These are phyloP conservation scores for Sarocladiaceae sp. DNA, from an alignment of 2,329 filamentous ascomycete genomes.

Conservation along the genomic window DNA sequence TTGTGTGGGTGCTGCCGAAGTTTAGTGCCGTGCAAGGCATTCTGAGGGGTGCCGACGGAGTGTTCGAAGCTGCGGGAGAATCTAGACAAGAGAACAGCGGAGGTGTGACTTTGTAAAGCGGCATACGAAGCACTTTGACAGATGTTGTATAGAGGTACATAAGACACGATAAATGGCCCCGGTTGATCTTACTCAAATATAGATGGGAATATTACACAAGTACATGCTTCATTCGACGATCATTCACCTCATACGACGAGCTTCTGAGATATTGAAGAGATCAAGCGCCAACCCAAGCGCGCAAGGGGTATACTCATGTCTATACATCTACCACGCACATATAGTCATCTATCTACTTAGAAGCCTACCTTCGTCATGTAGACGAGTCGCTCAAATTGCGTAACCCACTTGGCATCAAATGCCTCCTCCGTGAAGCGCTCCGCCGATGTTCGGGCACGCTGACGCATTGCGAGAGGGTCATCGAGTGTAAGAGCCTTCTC, in stretches of 20 bases:
- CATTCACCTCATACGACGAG: no score
- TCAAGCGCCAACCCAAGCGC: no score
- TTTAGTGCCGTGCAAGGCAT: conserved; percentile 70
- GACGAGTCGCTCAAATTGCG: conserved; percentile 70
- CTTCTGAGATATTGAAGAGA: no score
- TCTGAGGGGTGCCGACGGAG: conserved; percentile 54
- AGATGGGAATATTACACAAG: neutral
- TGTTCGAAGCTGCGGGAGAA: conserved; percentile 75
- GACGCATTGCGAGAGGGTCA: conserved; percentile 70
- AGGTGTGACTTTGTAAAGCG: conserved; percentile 45
- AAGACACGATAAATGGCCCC: no score
- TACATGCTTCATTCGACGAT: no score
- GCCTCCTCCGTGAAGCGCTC: conserved; percentile 83
- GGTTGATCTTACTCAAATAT: no score
- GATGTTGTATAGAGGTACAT: neutral
- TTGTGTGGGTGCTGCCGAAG: conserved; percentile 62
- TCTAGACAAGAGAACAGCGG: conserved; percentile 69
- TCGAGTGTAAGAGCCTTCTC: conserved; percentile 69
- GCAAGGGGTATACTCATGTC: conserved; percentile 15
- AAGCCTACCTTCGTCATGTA: conserved; percentile 26
- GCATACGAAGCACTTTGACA: conserved; percentile 7
- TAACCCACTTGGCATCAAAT: conserved; percentile 76
- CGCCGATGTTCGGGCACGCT: conserved; percentile 72
- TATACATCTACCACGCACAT: neutral
- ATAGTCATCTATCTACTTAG: neutral